Percentiles rank a stretch among this genome's conserved stretches.
These are phyloP conservation scores for Vitis hybrid DNA, from an alignment of 177 flowering plant species.

Conservation along the genomic window DNA sequence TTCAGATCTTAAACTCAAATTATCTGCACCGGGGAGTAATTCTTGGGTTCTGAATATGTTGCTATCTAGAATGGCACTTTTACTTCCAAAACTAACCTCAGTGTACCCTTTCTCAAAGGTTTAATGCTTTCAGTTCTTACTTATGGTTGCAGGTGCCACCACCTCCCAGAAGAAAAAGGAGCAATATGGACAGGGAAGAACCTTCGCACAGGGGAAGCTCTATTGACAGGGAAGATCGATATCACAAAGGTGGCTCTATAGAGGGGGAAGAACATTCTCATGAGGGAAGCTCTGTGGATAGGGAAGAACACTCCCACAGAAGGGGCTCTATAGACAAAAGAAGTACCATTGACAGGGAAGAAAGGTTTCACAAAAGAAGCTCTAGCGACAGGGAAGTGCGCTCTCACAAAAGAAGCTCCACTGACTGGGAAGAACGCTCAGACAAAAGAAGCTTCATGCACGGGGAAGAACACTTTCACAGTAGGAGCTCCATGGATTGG, in stretches of 20 bases:
- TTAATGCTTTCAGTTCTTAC: not conserved
- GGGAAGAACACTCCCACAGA: conserved; percentile 15
- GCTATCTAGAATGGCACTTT: not conserved
- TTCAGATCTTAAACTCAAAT: not conserved
- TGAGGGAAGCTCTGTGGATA: conserved; percentile 15
- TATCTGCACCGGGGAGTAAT: not conserved
- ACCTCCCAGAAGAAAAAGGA: conserved; percentile 47
- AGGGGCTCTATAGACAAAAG: conserved; percentile 16
- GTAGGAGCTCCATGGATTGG: conserved; percentile 1
- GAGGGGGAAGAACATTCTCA: conserved; percentile 12
- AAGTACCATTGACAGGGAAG: conserved; percentile 16
- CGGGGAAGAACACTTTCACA: no score
- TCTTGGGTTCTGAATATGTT: not conserved
- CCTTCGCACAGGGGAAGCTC: conserved; percentile 15
- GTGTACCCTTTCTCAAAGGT: not conserved
- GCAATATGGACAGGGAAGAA: conserved; percentile 17
- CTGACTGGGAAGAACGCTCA: not conserved
- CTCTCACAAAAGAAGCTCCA: conserved; percentile 4
- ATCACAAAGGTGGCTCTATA: conserved; percentile 11
- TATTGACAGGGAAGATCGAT: conserved; percentile 17
- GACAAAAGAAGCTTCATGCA: not conserved
- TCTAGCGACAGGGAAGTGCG: conserved; percentile 14
- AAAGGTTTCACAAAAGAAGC: conserved; percentile 11
- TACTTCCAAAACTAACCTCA: no score
- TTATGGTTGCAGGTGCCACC: conserved; percentile 52